Base-by-base conservation (phyloP, 1,284 basidiomycete genomes). In the Ustilago nuda region DNA sequence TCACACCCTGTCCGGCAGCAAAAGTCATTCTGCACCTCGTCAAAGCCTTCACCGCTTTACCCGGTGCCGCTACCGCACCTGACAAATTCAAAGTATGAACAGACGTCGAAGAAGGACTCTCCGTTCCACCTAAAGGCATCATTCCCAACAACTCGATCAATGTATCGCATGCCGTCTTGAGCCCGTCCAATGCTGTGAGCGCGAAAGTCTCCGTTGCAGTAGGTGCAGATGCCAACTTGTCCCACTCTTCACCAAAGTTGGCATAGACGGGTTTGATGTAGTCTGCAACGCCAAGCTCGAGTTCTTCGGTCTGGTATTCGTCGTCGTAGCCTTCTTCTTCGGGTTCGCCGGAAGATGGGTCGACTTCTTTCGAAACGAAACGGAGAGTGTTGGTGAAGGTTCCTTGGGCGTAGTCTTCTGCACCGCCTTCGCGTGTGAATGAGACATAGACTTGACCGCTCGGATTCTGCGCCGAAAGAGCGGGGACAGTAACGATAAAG, bases 291-390 rank as follows among this genome's bases (percentile, higher is more conserved):
- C 92, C 92, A 55, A 99, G 88, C 84, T 98, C 97, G 63, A 98
- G 90, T 78, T 98, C 97, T 87, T 98, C 96, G 48, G 98, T 89
- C 86, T 95, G 93, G 87, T 99, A 99, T 87, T 99, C 96, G 88
- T 99, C 97, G 85, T 95, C 93, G 87, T 99, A 99, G 8, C 97
- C 97, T 76, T 98, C 95, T 79, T 94, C 94, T 87, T 99, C 97
- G 13, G 97, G 96, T 86, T 95, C 92, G 59, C 95, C 95, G n/a
- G 93, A 96, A 32, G 92, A 89, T 15, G 97, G 97, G 87, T 99
- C 97, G 17, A 99, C 90, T 86, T 99, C 97, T 87, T 99, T 99
- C 87, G 93, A 95, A 80, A 96, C 89, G 85, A 98, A 99, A 86
- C 94, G 95, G 87, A 99, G 91, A n/a, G 92, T 91, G 85, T 94